Percentiles rank a stretch among this genome's conserved stretches.
Evolutionary conservation across 192 early-diverging fungal species (phyloP).

Genomic region (Entomortierella lignicola): DNA sequence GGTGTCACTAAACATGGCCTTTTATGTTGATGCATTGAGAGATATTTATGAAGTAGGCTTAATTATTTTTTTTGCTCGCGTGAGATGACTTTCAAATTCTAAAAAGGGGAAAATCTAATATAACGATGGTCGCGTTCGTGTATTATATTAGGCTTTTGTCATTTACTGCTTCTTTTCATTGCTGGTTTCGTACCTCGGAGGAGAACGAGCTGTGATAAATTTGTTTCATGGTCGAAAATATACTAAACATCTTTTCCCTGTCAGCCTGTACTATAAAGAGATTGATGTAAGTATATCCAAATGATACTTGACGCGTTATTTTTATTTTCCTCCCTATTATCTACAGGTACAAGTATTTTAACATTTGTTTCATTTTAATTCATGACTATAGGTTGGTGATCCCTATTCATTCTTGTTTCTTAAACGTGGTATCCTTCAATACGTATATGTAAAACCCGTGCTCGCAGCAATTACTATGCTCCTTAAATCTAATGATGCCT

Average conservation of each 20-base stretch:
- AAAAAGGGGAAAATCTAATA: not conserved
- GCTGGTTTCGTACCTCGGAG: constrained; percentile 86
- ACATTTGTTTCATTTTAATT: no score
- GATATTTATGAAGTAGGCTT: constrained; percentile 40
- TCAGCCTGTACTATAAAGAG: constrained; percentile 71
- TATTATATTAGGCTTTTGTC: constrained; percentile 76
- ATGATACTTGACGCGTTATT: no score
- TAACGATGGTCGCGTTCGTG: not conserved
- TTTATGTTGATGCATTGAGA: constrained; percentile 90
- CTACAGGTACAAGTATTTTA: not conserved
- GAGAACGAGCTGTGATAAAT: constrained; percentile 84
- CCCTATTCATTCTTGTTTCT: constrained; percentile 88
- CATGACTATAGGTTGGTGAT: constrained; percentile 68
- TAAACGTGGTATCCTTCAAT: constrained; percentile 92
- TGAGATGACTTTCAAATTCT: no score
- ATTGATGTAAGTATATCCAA: constrained; percentile 63
- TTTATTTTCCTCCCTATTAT: no score
- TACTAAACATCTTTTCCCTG: constrained; percentile 86
- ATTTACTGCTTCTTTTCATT: constrained; percentile 94
- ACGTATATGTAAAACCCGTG: constrained; percentile 89
- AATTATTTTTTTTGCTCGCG: no score
- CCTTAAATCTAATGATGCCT: constrained; percentile 75
- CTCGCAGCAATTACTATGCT: constrained; percentile 83
- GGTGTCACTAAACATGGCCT: constrained; percentile 76
- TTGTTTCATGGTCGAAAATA: constrained; percentile 80